A percentile compares a stretch with the other conserved stretches of the same genome.
These are phyloP conservation scores for Nothophaeocryptopus gaeumannii DNA, from an alignment of 2,329 filamentous ascomycete species.

Conservation along the genomic window DNA sequence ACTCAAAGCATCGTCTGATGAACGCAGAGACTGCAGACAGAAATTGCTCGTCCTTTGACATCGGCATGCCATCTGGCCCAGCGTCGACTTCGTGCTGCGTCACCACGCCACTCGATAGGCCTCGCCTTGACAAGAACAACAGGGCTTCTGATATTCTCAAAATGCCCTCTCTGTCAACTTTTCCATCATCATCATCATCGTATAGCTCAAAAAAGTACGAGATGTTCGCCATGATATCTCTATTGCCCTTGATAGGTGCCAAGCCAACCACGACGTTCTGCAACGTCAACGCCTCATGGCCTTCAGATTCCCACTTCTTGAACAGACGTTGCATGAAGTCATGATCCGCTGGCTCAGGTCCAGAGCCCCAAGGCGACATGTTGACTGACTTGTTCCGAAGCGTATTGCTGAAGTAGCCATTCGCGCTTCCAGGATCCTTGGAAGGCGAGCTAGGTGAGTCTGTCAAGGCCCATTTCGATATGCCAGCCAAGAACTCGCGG, in stretches of 20 bases:
- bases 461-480: conserved; percentile 89
- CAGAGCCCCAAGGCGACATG: conserved; percentile 56
- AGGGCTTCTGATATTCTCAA: conserved; percentile 90
- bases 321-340: conserved; percentile 91
- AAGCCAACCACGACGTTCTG: conserved; percentile 91
- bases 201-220: conserved; percentile 98
- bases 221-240: conserved; percentile 96
- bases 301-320: conserved; percentile 79
- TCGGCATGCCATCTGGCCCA: conserved; percentile 30
- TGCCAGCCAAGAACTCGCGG: conserved; percentile 80
- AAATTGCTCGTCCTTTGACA: conserved; percentile 77
- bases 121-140: conserved; percentile 85
- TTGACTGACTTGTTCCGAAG: conserved; percentile 37
- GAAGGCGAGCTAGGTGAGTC: conserved; percentile 68
- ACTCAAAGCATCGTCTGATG: conserved; percentile 94
- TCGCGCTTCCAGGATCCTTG: conserved; percentile 52
- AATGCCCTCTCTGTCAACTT: conserved; percentile 92
- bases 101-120: conserved; percentile 58
- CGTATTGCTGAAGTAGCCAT: conserved; percentile 55
- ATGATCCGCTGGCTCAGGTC: conserved; percentile 78
- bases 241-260: conserved; percentile 85
- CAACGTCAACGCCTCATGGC: conserved; percentile 72
- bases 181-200: conserved; percentile 87
- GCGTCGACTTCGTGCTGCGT: conserved; percentile 15
- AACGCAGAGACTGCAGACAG: conserved; percentile 92